These are phyloP conservation scores for Dothistroma septosporum DNA, from an alignment of 2,329 filamentous ascomycete species.

Conservation along the genomic window DNA sequence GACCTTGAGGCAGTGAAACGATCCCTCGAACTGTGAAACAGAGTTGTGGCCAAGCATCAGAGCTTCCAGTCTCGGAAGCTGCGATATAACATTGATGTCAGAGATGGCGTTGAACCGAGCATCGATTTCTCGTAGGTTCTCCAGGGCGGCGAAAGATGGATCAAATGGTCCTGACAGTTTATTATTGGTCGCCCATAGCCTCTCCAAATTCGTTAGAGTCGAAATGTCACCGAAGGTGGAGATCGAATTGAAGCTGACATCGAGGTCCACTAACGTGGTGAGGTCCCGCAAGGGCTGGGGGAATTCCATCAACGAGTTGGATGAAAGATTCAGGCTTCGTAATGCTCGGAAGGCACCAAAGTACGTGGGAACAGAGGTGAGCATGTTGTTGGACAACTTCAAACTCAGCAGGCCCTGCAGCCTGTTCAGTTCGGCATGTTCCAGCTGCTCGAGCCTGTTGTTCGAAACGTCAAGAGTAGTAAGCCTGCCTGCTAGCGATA, in stretches of 20 bases:
- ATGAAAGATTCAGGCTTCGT: constrained; percentile 84
- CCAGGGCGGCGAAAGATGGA: constrained; percentile 62
- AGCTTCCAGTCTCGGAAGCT: constrained; percentile 80
- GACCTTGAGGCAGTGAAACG: constrained; percentile 78
- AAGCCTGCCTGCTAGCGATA: constrained; percentile 73
- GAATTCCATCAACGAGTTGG: constrained; percentile 82
- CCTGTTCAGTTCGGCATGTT: constrained; percentile 74
- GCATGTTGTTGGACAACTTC: constrained; percentile 87
- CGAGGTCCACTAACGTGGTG: constrained; percentile 80
- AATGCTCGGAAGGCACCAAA: constrained; percentile 77
- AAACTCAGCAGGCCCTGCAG: constrained; percentile 77
- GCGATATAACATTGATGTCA: constrained; percentile 80
- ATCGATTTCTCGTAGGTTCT: constrained; percentile 82
- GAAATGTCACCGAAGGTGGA: constrained; percentile 74
- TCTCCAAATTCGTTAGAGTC: constrained; percentile 72
- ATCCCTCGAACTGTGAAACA: constrained; percentile 82
- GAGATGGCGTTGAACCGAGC: constrained; percentile 88
- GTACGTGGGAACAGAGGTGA: constrained; percentile 72
- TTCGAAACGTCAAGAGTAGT: constrained; percentile 94
- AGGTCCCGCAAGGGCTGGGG: constrained; percentile 81
- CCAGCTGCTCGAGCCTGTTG: constrained; percentile 82
- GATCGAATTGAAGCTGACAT: constrained; percentile 95
- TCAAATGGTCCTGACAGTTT: constrained; percentile 73
- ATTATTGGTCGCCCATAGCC: constrained; percentile 95
- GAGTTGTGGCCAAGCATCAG: constrained; percentile 88